Conservation (phyloP, 176 grass and related monocot genomes). For the Bolboschoenus planiculmis region DNA sequence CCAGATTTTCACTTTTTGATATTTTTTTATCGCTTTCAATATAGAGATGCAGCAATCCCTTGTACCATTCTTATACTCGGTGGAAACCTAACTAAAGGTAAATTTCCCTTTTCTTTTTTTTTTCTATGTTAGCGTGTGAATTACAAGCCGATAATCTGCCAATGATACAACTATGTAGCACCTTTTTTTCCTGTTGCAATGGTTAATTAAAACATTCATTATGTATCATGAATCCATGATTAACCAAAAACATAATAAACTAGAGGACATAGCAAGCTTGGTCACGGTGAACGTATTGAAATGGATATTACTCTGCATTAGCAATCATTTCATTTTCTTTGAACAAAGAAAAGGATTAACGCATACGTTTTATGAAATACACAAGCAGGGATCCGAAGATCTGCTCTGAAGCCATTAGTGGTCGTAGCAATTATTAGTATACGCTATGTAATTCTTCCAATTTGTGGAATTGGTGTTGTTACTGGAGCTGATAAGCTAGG, state of each 20-base stretch:
- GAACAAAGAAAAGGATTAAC: not conserved
- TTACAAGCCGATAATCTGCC: not conserved
- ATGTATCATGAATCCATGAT: not conserved
- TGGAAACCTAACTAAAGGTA: slow-evolving; percentile 57
- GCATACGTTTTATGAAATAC: not conserved
- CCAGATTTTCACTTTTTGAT: not conserved
- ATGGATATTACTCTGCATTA: not conserved
- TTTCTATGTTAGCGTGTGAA: not conserved
- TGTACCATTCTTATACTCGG: slow-evolving; percentile 56
- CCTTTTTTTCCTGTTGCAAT: not conserved
- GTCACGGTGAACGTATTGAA: not conserved
- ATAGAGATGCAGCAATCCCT: slow-evolving; percentile 52
- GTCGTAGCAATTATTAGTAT: slow-evolving; percentile 29
- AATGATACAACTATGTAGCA: not conserved
- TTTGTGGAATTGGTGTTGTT: slow-evolving; percentile 39
- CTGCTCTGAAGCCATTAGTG: not conserved
- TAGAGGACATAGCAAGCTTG: not conserved
- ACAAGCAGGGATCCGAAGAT: slow-evolving; percentile 26
- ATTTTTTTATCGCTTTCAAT: not conserved
- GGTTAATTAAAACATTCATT: not conserved
- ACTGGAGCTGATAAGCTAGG: slow-evolving; percentile 36
- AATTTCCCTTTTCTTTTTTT: not conserved
- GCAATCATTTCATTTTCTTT: not conserved
- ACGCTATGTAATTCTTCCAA: slow-evolving; percentile 35
- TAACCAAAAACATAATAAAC: not conserved